A percentile compares a stretch with the other conserved stretches of the same genome.
These are phyloP conservation scores for Diaporthe vaccinii DNA, from an alignment of 2,329 filamentous ascomycete species.

Conservation along the genomic window DNA sequence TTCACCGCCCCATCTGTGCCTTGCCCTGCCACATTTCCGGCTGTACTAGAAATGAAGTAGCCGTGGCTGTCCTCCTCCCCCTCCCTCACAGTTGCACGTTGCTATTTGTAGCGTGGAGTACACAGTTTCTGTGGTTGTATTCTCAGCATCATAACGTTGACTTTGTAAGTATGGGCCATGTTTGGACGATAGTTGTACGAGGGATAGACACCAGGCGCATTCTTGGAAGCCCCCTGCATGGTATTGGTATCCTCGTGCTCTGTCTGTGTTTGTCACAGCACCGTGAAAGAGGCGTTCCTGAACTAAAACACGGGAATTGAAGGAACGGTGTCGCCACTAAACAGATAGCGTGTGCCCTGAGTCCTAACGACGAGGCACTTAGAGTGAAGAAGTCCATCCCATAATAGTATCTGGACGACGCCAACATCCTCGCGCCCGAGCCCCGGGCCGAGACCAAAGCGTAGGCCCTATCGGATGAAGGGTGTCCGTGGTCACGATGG, in stretches of 20 bases:
- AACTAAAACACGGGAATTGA: slow-evolving; percentile 13
- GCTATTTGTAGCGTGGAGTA: not conserved
- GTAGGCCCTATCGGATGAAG: slow-evolving; percentile 3
- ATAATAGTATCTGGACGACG: slow-evolving; percentile 8
- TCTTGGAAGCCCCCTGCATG: not conserved
- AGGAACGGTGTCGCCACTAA: slow-evolving; percentile 15
- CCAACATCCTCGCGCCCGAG: slow-evolving; percentile 1
- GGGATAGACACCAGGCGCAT: too few species aligned
- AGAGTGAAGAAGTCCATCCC: not conserved
- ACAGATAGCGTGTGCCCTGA: not conserved
- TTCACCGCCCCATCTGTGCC: not conserved
- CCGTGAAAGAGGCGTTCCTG: slow-evolving; percentile 15
- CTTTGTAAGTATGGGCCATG: not conserved
- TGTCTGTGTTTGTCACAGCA: slow-evolving; percentile 3
- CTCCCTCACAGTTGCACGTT: not conserved
- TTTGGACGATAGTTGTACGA: not conserved
- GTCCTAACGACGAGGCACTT: not conserved
- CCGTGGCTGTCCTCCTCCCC: not conserved
- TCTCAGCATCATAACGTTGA: not conserved
- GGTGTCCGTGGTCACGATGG: not conserved
- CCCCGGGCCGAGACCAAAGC: slow-evolving; percentile 19
- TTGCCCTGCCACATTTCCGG: not conserved
- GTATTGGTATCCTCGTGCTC: not conserved
- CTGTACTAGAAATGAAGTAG: not conserved
- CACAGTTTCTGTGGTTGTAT: not conserved